phyloP scores from a whole-genome alignment of 352 stramenopile genomes.

The Phytophthora syringae region DNA sequence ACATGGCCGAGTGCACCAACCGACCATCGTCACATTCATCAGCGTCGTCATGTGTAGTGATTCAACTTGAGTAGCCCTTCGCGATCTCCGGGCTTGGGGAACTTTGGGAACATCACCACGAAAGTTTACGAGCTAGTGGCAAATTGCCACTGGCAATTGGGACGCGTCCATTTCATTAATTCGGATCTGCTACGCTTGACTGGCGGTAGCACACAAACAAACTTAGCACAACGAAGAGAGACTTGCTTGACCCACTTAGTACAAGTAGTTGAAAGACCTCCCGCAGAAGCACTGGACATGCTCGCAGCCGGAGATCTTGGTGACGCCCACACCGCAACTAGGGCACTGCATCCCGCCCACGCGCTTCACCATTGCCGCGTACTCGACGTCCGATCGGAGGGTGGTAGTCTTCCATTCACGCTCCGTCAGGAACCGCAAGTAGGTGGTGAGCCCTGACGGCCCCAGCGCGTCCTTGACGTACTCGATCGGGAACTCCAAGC shows the following conservation, averaged over 20 bases:
- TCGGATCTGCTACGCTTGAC: conserved; percentile 13
- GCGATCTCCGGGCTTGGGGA: conserved; percentile 78
- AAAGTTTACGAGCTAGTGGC: conserved; percentile 32
- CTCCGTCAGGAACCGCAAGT: conserved; percentile 53
- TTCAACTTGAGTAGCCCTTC: conserved; percentile 56
- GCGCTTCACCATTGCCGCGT: conserved; percentile 42
- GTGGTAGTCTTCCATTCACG: conserved; percentile 39
- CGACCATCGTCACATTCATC: not conserved
- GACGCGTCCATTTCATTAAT: conserved; percentile 30
- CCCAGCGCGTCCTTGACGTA: conserved; percentile 32
- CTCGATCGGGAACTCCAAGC: conserved; percentile 59
- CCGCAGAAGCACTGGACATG: conserved; percentile 40
- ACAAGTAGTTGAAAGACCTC: conserved; percentile 23
- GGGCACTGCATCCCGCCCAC: conserved; percentile 65
- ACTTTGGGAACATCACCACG: conserved; percentile 56
- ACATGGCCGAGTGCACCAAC: no score
- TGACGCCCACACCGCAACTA: conserved; percentile 61
- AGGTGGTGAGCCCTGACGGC: conserved; percentile 12
- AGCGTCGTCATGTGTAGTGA: conserved; percentile 2
- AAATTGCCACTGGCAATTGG: conserved; percentile 15
- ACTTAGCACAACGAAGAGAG: not conserved
- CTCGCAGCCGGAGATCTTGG: conserved; percentile 49
- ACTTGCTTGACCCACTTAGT: not conserved
- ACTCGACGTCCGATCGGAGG: conserved; percentile 61
- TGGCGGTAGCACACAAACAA: no score